Evolutionary conservation across 106 monocot species (phyloP), one percentile per base, ranked within the genome.

Genomic region (Allium cepa): DNA sequence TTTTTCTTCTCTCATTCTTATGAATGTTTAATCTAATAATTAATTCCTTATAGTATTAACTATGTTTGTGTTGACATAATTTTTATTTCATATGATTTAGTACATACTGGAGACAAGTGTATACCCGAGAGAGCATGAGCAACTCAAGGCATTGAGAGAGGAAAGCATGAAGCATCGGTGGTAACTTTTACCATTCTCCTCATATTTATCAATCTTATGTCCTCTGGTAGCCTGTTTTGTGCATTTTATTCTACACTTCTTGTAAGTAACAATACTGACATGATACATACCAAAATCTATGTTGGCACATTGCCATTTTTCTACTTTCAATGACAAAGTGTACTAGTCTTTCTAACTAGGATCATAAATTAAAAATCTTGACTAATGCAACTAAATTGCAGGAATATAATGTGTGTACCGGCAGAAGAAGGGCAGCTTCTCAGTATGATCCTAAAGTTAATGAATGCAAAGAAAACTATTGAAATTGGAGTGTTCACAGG

Each of bases 351-450:
- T 36, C 36, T 36, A 36, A 36, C 36, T 36, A 36, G 3, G 36
- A 22, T 22, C 22, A 22, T 22, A 22, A 36, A 36, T 5, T 36
- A 36, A 5, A 36, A 36, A 36, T 36, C 36, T 5, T 36, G 36
- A 4, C 4, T 4, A 36, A 36, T 36, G 36, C 4, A 5, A 36
- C 3, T 36, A 36, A 36, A 36, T 12, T 48, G 8, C 18, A 77
- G 77, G 26, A 71, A 50, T 55, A 4, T 73, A 47, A 83, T 83
- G 79, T 72, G 71, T 61, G 57, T 70, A 9, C 72, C 79, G 7
- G 71, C 83, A 9, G 83, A 83, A 66, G 83, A 84, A 77, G 83
- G 65, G 3, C 76, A 69, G 28, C 71, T 84, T 18, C 28, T 84
- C 0, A 55, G 65, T 12, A 56, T 80, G 50, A 0, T 84, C 0